Evolutionary conservation across 2,329 filamentous ascomycete genomes (phyloP).

Genomic region (Microcyclospora pomicola): DNA sequence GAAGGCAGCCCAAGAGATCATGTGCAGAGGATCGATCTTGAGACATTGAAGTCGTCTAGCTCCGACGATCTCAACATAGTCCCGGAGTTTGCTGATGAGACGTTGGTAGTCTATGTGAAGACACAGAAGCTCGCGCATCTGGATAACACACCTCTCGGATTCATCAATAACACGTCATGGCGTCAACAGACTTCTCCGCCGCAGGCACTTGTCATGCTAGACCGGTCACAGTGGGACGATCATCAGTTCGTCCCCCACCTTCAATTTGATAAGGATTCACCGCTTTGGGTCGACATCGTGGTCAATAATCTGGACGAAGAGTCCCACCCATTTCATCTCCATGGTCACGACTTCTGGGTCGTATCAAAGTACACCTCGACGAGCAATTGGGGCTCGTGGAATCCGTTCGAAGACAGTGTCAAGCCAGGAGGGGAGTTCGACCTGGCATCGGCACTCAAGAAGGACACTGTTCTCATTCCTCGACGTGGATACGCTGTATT

Average conservation of each 20-base stretch:
- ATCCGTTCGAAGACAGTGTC: conserved; percentile 9
- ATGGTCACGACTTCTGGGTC: conserved; percentile 20
- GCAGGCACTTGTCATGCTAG: conserved; percentile 22
- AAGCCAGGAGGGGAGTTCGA: conserved; percentile 14
- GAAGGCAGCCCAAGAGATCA: neutral
- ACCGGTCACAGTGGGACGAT: conserved; percentile 26
- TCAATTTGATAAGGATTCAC: conserved; percentile 5
- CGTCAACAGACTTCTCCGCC: conserved; percentile 20
- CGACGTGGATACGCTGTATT: conserved; percentile 24
- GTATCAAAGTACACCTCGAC: conserved; percentile 11
- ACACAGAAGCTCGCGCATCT: conserved; percentile 31
- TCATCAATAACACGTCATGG: conserved; percentile 37
- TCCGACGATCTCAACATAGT: conserved; percentile 9
- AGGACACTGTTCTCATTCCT: conserved; percentile 25
- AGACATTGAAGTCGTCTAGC: conserved; percentile 3
- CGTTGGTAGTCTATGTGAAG: conserved; percentile 34
- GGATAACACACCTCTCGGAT: conserved; percentile 31
- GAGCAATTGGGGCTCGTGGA: conserved; percentile 14
- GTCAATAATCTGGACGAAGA: conserved; percentile 40
- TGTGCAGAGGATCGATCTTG: conserved; percentile 5
- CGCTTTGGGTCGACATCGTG: conserved; percentile 33
- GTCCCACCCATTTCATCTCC: conserved; percentile 36
- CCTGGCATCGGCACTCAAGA: conserved; percentile 11
- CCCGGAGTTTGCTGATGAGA: conserved; percentile 24
- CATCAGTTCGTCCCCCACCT: conserved; percentile 29